Evolutionary conservation across 176 grass and related monocot species (phyloP).

Genomic region (Poa annua): DNA sequence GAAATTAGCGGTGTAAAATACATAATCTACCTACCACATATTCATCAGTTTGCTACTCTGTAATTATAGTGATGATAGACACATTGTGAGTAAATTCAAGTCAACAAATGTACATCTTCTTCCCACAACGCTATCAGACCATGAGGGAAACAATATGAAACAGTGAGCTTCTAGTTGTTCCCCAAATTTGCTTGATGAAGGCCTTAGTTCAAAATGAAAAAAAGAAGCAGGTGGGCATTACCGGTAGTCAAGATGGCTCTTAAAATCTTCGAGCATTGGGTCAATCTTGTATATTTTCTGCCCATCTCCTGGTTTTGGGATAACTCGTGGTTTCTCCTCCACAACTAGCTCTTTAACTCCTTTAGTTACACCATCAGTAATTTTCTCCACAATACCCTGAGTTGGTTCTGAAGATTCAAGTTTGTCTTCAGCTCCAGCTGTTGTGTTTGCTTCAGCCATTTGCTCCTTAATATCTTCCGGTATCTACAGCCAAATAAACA

Average conservation of each 20-base stretch:
- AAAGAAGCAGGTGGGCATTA: constrained; percentile 40
- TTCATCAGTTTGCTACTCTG: constrained; percentile 15
- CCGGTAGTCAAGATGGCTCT: constrained; percentile 76
- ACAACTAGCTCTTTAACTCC: constrained; percentile 38
- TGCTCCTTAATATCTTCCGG: constrained; percentile 41
- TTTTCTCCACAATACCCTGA: constrained; percentile 10
- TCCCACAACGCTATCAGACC: neutral
- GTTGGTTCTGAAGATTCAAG: constrained; percentile 28
- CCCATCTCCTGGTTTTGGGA: constrained; percentile 67
- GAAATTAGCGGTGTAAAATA: constrained; percentile 23
- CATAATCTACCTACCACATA: neutral
- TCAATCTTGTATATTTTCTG: constrained; percentile 86
- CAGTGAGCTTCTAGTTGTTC: neutral
- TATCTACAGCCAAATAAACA: constrained; percentile 28
- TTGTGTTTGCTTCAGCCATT: constrained; percentile 17
- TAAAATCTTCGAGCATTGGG: constrained; percentile 60
- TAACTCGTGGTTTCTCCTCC: constrained; percentile 56
- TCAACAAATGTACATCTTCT: neutral
- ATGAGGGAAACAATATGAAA: neutral
- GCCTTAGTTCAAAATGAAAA: constrained; percentile 1
- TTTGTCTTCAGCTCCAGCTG: constrained; percentile 37
- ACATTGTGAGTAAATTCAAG: constrained; percentile 11
- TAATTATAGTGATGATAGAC: neutral
- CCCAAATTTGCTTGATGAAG: constrained; percentile 28
- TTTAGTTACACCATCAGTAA: constrained; percentile 25